Percentiles rank a stretch among this genome's conserved stretches.
Evolutionary conservation across 2,329 filamentous ascomycete species (phyloP).

Genomic region (Fusarium virguliforme): DNA sequence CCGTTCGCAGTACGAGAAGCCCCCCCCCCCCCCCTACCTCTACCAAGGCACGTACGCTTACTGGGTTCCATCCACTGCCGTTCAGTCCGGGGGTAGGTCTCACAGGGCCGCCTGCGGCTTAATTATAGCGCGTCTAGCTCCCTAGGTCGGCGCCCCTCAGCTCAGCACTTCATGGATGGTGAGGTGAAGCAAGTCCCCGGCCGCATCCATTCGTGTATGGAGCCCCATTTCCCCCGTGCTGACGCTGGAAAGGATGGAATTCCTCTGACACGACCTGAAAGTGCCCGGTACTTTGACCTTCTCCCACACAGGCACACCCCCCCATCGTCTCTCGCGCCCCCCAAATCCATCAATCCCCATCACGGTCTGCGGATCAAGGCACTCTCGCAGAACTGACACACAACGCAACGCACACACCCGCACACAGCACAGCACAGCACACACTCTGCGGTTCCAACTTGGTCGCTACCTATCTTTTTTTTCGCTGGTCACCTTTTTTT

Average conservation of each 20-base stretch:
- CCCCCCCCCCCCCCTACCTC: background rate
- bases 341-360: slow-evolving; percentile 41
- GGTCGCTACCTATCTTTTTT: slow-evolving; percentile 17
- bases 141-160: background rate
- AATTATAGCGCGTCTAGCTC: slow-evolving; percentile 16
- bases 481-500: slow-evolving; percentile 13
- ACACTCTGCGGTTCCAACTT: background rate
- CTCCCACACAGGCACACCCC: slow-evolving; percentile 11
- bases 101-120: slow-evolving; percentile 20
- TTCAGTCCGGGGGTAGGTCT: slow-evolving; percentile 16
- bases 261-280: slow-evolving; percentile 5
- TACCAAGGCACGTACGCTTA: background rate
- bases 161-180: slow-evolving; percentile 8
- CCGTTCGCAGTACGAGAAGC: slow-evolving; percentile 11
- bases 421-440: slow-evolving; percentile 11
- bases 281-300: slow-evolving; percentile 31
- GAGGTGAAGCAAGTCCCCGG: slow-evolving; percentile 3
- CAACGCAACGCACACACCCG: slow-evolving; percentile 31
- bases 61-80: slow-evolving; percentile 16
- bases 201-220: slow-evolving; percentile 1
- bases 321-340: slow-evolving; percentile 23
- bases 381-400: slow-evolving; percentile 45
- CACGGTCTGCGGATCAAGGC: slow-evolving; percentile 42
- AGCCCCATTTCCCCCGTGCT: slow-evolving; percentile 25
- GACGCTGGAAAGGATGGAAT: background rate